phyloP scores from a whole-genome alignment of 805 yeast genomes.

The Kockiozyma suomiensis region DNA sequence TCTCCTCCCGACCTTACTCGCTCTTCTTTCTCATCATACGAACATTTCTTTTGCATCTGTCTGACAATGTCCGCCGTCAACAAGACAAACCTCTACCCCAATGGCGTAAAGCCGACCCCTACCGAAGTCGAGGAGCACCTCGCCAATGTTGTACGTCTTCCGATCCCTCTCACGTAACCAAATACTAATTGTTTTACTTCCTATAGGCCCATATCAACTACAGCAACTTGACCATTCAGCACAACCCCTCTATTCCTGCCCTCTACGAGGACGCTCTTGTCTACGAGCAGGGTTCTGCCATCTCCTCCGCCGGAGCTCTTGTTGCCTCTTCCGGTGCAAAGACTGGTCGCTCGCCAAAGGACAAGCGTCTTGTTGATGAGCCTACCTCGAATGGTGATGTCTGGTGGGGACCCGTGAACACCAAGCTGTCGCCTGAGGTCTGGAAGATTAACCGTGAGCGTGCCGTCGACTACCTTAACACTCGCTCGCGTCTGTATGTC shows the following conservation, averaged over 20 bases:
- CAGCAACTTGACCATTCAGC: slow-evolving; percentile 51
- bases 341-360: slow-evolving; percentile 98
- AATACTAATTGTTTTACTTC: neutral
- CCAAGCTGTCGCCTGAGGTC: slow-evolving; percentile 88
- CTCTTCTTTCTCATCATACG: neutral
- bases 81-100: slow-evolving; percentile 48
- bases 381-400: slow-evolving; percentile 76
- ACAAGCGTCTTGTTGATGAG: slow-evolving; percentile 96
- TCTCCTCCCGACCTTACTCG: neutral
- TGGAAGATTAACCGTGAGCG: slow-evolving; percentile 96
- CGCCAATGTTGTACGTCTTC: slow-evolving; percentile 37
- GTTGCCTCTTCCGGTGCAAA: slow-evolving; percentile 94
- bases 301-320: slow-evolving; percentile 90
- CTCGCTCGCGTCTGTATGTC: slow-evolving; percentile 89
- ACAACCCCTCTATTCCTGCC: slow-evolving; percentile 91
- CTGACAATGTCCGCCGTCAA: slow-evolving; percentile 40
- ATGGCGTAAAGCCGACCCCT: slow-evolving; percentile 48
- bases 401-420: slow-evolving; percentile 99
- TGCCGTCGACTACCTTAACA: slow-evolving; percentile 94
- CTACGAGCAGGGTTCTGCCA: slow-evolving; percentile 84
- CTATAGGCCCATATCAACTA: slow-evolving; percentile 47
- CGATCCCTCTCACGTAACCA: neutral
- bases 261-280: slow-evolving; percentile 90
- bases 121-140: slow-evolving; percentile 48
- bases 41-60: neutral